phyloP scores from a whole-genome alignment of 228 moss, liverwort and hornwort species.

The Sphagnum fallax region DNA sequence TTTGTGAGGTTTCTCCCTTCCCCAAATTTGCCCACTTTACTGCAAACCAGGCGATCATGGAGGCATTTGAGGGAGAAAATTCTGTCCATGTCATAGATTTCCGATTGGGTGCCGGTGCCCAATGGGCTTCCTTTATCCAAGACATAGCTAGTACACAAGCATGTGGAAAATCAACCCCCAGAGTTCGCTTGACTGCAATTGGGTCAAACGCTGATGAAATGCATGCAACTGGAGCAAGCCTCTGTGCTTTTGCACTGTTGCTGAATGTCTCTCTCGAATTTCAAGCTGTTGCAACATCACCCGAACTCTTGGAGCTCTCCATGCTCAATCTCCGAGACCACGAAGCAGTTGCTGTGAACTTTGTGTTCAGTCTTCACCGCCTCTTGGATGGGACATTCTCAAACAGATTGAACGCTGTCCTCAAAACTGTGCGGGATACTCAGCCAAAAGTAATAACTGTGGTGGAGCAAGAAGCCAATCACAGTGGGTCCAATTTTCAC shows the following conservation, averaged over 20 bases:
- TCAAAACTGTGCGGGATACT: slow-evolving; percentile 25
- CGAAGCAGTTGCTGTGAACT: slow-evolving; percentile 60
- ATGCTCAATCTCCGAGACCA: slow-evolving; percentile 32
- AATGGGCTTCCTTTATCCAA: slow-evolving; percentile 60
- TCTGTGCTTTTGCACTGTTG: slow-evolving; percentile 32
- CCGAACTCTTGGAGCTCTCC: slow-evolving; percentile 34
- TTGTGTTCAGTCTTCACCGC: slow-evolving; percentile 51
- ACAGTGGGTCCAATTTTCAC: slow-evolving; percentile 37
- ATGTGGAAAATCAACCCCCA: slow-evolving; percentile 19
- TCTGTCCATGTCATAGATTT: slow-evolving; percentile 53
- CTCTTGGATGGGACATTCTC: slow-evolving; percentile 35
- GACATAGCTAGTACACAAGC: slow-evolving; percentile 36
- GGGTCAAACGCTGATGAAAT: slow-evolving; percentile 35
- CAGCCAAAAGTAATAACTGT: slow-evolving; percentile 44
- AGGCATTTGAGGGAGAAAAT: slow-evolving; percentile 42
- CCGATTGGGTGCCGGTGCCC: slow-evolving; percentile 51
- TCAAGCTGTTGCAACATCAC: slow-evolving; percentile 31
- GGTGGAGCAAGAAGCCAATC: slow-evolving; percentile 62
- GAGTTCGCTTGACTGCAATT: slow-evolving; percentile 37
- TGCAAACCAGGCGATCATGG: slow-evolving; percentile 57
- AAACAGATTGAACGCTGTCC: slow-evolving; percentile 23
- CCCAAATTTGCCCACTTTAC: slow-evolving; percentile 54
- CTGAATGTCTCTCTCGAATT: slow-evolving; percentile 41
- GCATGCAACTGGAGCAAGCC: slow-evolving; percentile 39
- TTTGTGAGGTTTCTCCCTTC: slow-evolving; percentile 51